These are phyloP conservation scores for Phanerodontia chrysosporium DNA, from an alignment of 768 basidiomycete species.

Conservation along the genomic window DNA sequence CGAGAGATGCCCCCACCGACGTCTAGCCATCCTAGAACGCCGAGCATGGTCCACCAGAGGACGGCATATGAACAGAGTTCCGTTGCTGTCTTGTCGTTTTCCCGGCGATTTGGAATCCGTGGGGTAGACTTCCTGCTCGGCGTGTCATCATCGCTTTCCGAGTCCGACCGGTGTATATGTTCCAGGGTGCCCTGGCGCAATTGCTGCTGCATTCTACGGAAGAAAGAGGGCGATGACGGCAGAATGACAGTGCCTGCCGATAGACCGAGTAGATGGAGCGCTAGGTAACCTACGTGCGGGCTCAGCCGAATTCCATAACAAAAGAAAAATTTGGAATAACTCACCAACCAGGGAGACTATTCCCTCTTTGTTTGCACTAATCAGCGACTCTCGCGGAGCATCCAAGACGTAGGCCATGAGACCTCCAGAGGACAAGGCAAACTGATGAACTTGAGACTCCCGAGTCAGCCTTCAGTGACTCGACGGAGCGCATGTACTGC, in stretches of 20 bases:
- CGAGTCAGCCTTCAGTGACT: background rate
- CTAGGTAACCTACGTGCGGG: slow-evolving; percentile 66
- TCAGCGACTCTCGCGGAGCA: slow-evolving; percentile 54
- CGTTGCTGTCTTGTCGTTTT: slow-evolving; percentile 69
- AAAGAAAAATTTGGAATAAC: slow-evolving; percentile 7
- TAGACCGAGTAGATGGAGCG: slow-evolving; percentile 84
- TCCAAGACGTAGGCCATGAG: slow-evolving; percentile 64
- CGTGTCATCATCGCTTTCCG: slow-evolving; percentile 15
- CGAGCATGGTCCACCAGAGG: slow-evolving; percentile 73
- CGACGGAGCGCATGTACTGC: slow-evolving; percentile 3
- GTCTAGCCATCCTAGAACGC: slow-evolving; percentile 27
- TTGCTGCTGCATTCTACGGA: slow-evolving; percentile 48
- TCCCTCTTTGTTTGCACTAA: slow-evolving; percentile 91
- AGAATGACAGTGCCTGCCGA: slow-evolving; percentile 78
- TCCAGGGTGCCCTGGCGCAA: slow-evolving; percentile 10
- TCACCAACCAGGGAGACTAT: slow-evolving; percentile 72
- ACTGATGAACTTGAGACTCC: slow-evolving; percentile 62
- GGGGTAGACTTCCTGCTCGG: slow-evolving; percentile 15
- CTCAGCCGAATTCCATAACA: background rate
- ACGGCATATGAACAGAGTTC: slow-evolving; percentile 74
- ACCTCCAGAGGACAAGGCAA: slow-evolving; percentile 48
- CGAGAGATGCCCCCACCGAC: slow-evolving; percentile 48
- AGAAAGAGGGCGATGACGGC: slow-evolving; percentile 73
- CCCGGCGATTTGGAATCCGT: slow-evolving; percentile 35
- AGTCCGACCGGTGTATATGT: slow-evolving; percentile 15